Conservation (phyloP, 805 yeast genomes). For the Isabelozyma gotoi region DNA sequence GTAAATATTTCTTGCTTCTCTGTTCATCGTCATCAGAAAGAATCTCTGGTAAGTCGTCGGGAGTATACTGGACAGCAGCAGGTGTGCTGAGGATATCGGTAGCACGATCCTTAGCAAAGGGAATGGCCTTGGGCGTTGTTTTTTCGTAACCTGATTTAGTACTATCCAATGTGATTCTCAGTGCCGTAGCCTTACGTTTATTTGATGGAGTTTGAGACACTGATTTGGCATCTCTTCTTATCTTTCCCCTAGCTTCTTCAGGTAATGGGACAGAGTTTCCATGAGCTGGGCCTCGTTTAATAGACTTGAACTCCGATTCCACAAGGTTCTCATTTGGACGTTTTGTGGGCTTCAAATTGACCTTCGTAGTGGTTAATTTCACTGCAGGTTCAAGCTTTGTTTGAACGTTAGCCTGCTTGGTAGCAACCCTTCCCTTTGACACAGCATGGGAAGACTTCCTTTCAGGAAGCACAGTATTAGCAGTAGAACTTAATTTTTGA, state of each 20-base stretch:
- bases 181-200: not conserved
- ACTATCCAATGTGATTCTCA: not conserved
- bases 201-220: not conserved
- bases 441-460: not conserved
- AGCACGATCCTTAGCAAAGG: no score
- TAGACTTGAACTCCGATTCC: not conserved
- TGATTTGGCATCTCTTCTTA: not conserved
- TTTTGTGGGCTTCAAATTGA: not conserved
- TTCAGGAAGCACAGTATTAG: not conserved
- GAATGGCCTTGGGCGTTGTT: not conserved
- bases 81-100: slow-evolving; percentile 1
- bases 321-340: not conserved
- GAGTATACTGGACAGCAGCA: slow-evolving; percentile 8
- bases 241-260: slow-evolving; percentile 35
- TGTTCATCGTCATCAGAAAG: slow-evolving; percentile 39
- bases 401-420: slow-evolving; percentile 10
- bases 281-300: not conserved
- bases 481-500: not conserved
- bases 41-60: slow-evolving; percentile 35
- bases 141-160: no score
- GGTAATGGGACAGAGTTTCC: slow-evolving; percentile 38
- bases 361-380: not conserved
- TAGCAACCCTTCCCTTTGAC: not conserved
- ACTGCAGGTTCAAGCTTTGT: not conserved
- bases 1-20: slow-evolving; percentile 16